Evolutionary conservation across 768 basidiomycete species (phyloP), one percentile per base, ranked within the genome.

Genomic region (Leccinum olivaceopallidum): DNA sequence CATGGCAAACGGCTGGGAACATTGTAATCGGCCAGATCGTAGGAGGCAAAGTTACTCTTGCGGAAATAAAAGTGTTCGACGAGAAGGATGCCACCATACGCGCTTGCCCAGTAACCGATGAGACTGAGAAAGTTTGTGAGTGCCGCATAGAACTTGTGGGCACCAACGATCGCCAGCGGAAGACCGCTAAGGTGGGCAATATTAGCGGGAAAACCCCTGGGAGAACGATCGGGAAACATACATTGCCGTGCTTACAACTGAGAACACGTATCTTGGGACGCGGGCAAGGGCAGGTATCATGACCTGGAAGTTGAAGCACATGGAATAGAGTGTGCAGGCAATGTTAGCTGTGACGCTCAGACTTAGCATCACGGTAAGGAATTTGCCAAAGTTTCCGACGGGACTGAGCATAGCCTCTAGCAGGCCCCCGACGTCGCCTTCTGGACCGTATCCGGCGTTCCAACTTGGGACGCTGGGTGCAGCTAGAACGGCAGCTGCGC

Each of bases 251-350:
- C 85, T 85, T 53, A 90, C 63, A 13, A 91, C 64, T 6, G 84
- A 81, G 69, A 93, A 86, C 12, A 90, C 74, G 71, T 88, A 92
- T 67, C 89, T 80, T 1, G 90, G 90, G 7, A 91, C 79, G 60
- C 69, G 74, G 12, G 80, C 76, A 36, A 86, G 77, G 47, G 76
- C 78, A 0, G 90, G 89, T 5, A 89, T 70, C 65, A 87, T 79
- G 1, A 88, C 79, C 69, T 94, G 92, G 63, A 91, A 77, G 69
- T 85, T 87, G 60, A 94, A 80, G 63, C 86, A 84, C 59, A 89
- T 83, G 49, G 88, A 91, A 73, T 97, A 97, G 62, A 94, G 86
- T 6, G 90, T 89, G 3, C 87, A 84, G 1, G 91, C 89, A 50
- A 92, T 88, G 75, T 94, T 95, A 3, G 84, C 90, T 2, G 86